A percentile compares a stretch with the other conserved stretches of the same genome.
Conservation (phyloP, 495 filamentous ascomycete species). For the Aspergillus saccharolyticus region DNA sequence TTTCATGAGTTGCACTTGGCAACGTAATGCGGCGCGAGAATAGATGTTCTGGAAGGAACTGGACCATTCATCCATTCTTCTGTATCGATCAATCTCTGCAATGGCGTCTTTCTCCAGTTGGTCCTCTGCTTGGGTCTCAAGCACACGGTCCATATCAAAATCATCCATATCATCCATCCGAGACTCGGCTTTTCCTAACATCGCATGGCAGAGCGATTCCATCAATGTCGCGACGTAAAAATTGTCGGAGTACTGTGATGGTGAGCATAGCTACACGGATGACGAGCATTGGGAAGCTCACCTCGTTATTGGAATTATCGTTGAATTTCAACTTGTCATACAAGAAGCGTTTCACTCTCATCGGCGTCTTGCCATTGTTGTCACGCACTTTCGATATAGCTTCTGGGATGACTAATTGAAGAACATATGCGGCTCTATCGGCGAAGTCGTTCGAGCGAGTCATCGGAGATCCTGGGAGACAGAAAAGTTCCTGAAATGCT, state of each 20-base stretch:
- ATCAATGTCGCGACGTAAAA: constrained; percentile 82
- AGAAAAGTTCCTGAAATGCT: constrained; percentile 84
- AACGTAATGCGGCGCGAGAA: constrained; percentile 75
- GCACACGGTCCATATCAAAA: constrained; percentile 43
- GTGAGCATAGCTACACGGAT: constrained; percentile 10
- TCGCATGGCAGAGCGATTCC: constrained; percentile 67
- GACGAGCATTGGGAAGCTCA: constrained; percentile 22
- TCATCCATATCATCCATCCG: constrained; percentile 38
- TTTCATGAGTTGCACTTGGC: constrained; percentile 67
- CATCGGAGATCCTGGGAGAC: constrained; percentile 64
- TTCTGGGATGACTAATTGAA: constrained; percentile 74
- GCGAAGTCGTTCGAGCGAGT: constrained; percentile 85
- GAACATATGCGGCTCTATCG: constrained; percentile 71
- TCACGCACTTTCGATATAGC: constrained; percentile 77
- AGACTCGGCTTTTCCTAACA: constrained; percentile 51
- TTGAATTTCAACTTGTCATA: constrained; percentile 87
- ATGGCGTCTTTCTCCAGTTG: constrained; percentile 64
- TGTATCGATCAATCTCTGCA: constrained; percentile 82
- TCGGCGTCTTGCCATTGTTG: constrained; percentile 68
- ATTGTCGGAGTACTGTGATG: constrained; percentile 65
- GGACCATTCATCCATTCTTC: constrained; percentile 91
- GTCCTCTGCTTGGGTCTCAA: constrained; percentile 55
- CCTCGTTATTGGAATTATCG: constrained; percentile 81
- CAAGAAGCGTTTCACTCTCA: constrained; percentile 69
- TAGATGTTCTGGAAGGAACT: constrained; percentile 88